phyloP scores from a whole-genome alignment of 106 monocot species.

The Apostasia ramifera region DNA sequence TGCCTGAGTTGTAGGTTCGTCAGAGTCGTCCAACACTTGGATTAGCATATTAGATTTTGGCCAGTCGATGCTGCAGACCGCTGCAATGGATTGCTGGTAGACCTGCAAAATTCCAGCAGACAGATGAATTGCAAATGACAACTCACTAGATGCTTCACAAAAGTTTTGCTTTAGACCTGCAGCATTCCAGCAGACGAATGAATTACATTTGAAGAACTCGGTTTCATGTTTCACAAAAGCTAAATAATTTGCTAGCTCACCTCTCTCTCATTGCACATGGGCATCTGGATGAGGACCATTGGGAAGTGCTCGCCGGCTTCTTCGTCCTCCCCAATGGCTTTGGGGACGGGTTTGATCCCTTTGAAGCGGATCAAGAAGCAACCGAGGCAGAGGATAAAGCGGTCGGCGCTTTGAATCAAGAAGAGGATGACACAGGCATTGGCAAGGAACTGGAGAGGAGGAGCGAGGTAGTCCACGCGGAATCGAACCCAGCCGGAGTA shows the following conservation, averaged over 20 bases:
- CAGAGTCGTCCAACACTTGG: constrained; percentile 90
- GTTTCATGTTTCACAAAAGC: too few species aligned
- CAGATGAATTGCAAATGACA: not conserved
- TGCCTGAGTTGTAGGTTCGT: constrained; percentile 47
- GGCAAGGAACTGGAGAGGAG: constrained; percentile 75
- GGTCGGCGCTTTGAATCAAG: constrained; percentile 83
- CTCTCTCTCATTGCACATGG: constrained; percentile 99
- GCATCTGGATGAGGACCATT: constrained; percentile 92
- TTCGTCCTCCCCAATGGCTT: not conserved
- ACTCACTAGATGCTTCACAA: not conserved
- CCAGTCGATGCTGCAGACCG: constrained; percentile 87
- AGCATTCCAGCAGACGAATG: too few species aligned
- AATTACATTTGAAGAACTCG: too few species aligned
- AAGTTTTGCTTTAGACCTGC: not conserved
- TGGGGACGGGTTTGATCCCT: constrained; percentile 54
- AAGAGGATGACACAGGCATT: constrained; percentile 78
- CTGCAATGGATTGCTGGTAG: constrained; percentile 91
- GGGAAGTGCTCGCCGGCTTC: constrained; percentile 51
- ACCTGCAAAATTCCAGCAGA: constrained; percentile 38
- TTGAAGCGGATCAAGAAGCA: constrained; percentile 80
- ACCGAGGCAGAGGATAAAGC: constrained; percentile 73
- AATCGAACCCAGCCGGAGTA: constrained; percentile 58
- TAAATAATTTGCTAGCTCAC: constrained; percentile 12
- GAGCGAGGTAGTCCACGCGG: constrained; percentile 66
- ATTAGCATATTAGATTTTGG: constrained; percentile 66